These are phyloP conservation scores for Penicillium maclennaniae DNA, from an alignment of 495 filamentous ascomycete genomes.

Conservation along the genomic window DNA sequence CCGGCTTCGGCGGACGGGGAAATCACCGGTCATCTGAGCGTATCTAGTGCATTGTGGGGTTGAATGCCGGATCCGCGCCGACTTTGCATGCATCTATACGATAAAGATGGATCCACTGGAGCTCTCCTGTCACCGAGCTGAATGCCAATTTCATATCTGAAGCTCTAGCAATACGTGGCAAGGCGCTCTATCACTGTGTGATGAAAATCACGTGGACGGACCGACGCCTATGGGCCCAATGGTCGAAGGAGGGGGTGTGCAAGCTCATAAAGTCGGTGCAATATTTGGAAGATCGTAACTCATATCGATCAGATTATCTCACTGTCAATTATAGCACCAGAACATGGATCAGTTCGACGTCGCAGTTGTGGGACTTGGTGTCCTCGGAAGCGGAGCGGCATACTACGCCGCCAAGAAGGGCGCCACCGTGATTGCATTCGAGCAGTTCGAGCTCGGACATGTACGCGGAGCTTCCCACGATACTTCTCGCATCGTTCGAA, in stretches of 20 bases:
- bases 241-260: background rate
- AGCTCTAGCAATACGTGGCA: background rate
- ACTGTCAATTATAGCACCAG: background rate
- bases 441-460: conserved; percentile 20
- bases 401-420: conserved; percentile 21
- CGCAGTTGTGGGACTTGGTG: conserved; percentile 19
- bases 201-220: background rate
- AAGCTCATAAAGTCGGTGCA: background rate
- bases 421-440: conserved; percentile 19
- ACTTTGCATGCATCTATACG: background rate
- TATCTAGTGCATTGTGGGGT: background rate
- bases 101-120: background rate
- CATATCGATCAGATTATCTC: background rate
- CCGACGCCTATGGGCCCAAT: background rate
- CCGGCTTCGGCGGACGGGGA: too few species aligned
- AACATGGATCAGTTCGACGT: conserved; percentile 12
- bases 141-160: background rate
- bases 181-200: background rate
- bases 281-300: background rate
- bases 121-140: background rate
- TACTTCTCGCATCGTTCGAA: conserved; percentile 21
- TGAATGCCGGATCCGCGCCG: background rate
- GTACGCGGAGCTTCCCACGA: conserved; percentile 19
- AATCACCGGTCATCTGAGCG: background rate
- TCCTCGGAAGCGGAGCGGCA: conserved; percentile 19